Evolutionary conservation across 192 early-diverging fungal genomes (phyloP).

Genomic region (Coemansia sp.): DNA sequence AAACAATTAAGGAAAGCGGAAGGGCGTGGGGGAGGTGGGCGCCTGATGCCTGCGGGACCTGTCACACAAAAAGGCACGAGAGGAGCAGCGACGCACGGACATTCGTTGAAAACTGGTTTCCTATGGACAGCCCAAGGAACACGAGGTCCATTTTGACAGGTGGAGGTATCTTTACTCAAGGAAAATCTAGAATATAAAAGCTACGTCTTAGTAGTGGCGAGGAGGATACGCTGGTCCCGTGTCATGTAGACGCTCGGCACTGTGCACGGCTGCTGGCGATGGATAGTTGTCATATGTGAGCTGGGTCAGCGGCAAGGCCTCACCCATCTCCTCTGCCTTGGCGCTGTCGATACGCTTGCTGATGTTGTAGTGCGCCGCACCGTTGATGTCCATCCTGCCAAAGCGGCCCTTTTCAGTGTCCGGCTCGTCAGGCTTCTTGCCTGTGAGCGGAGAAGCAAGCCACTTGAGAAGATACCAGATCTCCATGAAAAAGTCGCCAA

Average conservation of each 20-base stretch:
- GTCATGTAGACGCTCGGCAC: not conserved
- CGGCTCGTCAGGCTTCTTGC: conserved; percentile 27
- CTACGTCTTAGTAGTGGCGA: not conserved
- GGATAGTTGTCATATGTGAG: conserved; percentile 14
- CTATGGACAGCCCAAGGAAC: not conserved
- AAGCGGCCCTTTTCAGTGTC: conserved; percentile 53
- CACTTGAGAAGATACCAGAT: conserved; percentile 51
- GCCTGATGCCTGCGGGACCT: not conserved
- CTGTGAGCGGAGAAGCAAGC: conserved; percentile 33
- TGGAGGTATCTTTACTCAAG: not conserved
- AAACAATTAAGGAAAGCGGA: not conserved
- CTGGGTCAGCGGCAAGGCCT: conserved; percentile 34
- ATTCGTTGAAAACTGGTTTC: not conserved
- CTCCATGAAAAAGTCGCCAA: conserved; percentile 47
- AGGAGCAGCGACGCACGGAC: not conserved
- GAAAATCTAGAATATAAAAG: too few species aligned
- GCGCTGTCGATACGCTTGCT: conserved; percentile 20
- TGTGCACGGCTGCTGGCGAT: conserved; percentile 4
- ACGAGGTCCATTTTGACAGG: not conserved
- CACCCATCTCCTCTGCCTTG: conserved; percentile 27
- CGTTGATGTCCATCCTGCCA: conserved; percentile 53
- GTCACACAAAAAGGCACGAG: not conserved
- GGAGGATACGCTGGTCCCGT: not conserved
- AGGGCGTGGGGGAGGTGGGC: not conserved
- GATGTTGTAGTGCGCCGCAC: conserved; percentile 43